Percentiles rank a stretch among this genome's conserved stretches.
Evolutionary conservation across 2,329 filamentous ascomycete species (phyloP).

Genomic region (Cryphonectria radicalis): DNA sequence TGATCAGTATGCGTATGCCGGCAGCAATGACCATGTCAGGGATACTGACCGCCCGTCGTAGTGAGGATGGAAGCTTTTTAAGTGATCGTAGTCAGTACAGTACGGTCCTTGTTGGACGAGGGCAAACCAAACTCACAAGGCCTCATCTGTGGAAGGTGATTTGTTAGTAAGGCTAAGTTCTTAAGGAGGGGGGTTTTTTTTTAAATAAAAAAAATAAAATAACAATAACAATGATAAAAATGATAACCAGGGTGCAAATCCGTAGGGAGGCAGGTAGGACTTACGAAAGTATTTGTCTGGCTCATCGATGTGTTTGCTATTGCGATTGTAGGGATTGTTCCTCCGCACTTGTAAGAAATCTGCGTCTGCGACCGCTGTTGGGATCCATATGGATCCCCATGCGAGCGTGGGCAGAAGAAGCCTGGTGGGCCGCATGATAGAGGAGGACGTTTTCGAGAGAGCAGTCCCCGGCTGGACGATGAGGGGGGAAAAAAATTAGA

Average conservation of each 20-base stretch:
- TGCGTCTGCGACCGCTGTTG: slow-evolving; percentile 26
- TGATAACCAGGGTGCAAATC: too few relatives aligned
- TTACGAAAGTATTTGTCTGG: slow-evolving; percentile 44
- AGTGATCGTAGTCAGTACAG: slow-evolving; percentile 10
- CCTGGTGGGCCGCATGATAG: slow-evolving; percentile 29
- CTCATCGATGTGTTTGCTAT: slow-evolving; percentile 15
- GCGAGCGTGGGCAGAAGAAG: slow-evolving; percentile 28
- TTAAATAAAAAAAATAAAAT: not conserved
- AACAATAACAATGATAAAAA: too few relatives aligned
- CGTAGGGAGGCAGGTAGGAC: slow-evolving; percentile 24
- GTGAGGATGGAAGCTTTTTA: slow-evolving; percentile 42
- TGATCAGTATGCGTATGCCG: slow-evolving; percentile 22
- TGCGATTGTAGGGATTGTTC: slow-evolving; percentile 35
- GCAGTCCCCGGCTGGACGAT: not conserved
- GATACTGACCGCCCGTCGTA: slow-evolving; percentile 42
- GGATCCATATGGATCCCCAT: slow-evolving; percentile 23
- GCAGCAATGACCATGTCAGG: slow-evolving; percentile 13
- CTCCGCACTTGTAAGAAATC: slow-evolving; percentile 32
- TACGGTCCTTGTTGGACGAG: not conserved
- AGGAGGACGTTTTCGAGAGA: not conserved
- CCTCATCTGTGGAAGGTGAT: slow-evolving; percentile 29
- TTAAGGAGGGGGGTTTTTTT: too few relatives aligned
- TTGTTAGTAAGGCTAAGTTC: not conserved
- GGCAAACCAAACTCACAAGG: slow-evolving; percentile 28
- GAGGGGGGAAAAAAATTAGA: not conserved